Percentiles rank a stretch among this genome's conserved stretches.
Conservation (phyloP, 495 filamentous ascomycete genomes). For the Neurospora sp. region DNA sequence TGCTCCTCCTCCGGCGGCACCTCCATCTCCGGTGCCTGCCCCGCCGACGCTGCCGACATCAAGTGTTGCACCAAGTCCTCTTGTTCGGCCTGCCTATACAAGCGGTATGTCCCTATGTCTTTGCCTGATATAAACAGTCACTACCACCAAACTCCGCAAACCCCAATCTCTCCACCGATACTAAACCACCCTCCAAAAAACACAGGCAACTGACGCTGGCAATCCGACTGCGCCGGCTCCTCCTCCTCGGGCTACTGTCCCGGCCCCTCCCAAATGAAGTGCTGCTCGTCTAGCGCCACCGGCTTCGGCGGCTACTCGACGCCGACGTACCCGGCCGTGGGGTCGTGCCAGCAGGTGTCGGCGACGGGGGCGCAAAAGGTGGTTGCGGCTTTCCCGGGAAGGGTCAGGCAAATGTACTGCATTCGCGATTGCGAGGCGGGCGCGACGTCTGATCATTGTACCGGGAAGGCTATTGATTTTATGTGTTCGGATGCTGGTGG, state of each 20-base stretch:
- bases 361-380: slow-evolving; percentile 24
- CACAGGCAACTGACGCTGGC: slow-evolving; percentile 28
- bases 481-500: slow-evolving; percentile 33
- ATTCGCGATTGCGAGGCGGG: slow-evolving; percentile 22
- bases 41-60: slow-evolving; percentile 23
- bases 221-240: slow-evolving; percentile 25
- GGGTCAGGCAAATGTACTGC: slow-evolving; percentile 27
- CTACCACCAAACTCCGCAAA: too few species aligned
- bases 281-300: slow-evolving; percentile 21
- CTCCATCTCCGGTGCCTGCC: slow-evolving; percentile 25
- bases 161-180: too few species aligned
- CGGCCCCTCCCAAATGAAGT: slow-evolving; percentile 28
- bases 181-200: too few species aligned
- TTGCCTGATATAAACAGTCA: too few species aligned
- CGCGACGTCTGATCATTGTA: slow-evolving; percentile 29
- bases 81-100: slow-evolving; percentile 19
- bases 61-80: slow-evolving; percentile 33
- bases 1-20: slow-evolving; percentile 25
- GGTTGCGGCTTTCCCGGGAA: slow-evolving; percentile 26
- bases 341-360: slow-evolving; percentile 27
- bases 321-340: slow-evolving; percentile 21
- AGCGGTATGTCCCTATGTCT: not conserved
- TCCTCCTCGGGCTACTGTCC: slow-evolving; percentile 24
- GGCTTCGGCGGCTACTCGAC: slow-evolving; percentile 22
- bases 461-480: slow-evolving; percentile 31